Evolutionary conservation across 2,329 filamentous ascomycete species (phyloP), one percentile per base, ranked within the genome.

Genomic region (Elsinoe batatas): DNA sequence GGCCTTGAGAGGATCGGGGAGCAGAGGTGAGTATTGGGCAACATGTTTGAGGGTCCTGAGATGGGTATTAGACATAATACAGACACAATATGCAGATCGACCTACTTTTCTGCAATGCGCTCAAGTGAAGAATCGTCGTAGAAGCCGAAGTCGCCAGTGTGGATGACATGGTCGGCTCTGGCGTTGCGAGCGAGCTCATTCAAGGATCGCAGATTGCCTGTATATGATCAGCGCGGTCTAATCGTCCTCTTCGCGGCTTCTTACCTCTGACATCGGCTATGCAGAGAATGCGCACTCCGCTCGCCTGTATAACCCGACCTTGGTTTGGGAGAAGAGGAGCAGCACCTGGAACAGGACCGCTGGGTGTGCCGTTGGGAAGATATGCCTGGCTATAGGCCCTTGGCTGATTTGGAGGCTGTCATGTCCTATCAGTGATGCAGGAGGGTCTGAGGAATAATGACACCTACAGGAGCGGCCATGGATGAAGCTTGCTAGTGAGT

Each of bases 61-160:
- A 60, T 11, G 32, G 47, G 5, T 43, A 33, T 58, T 11, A 58
- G 54, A 57, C 11, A 10, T 15, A 32, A 30, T n/a, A 18, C 50
- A 57, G 50, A n/a, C 7, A 13, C 42, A n/a, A 33, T 13, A 20
- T 8, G 8, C 26, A 17, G n/a, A 20, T 12, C 15, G 12, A 75
- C 84, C 76, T 75, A 95, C 89, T 98, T 98, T 73, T 98, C 93
- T 38, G 93, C 93, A 75, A 98, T 97, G 67, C 93, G 86, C 67
- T 97, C 91, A 63, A 98, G 77, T 35, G 93, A 98, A 55, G 85
- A 88, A 65, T 95, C 87, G 72, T 98, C 93, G 76, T 98, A 98
- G 76, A 98, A 98, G 60, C 93, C 93, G 70, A 98, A 98, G 72
- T 98, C 93, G 71, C 93, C 93, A 17, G 93, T 98, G 74, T 98